Evolutionary conservation across 768 basidiomycete species (phyloP).

Genomic region (Leccinellum luteum): DNA sequence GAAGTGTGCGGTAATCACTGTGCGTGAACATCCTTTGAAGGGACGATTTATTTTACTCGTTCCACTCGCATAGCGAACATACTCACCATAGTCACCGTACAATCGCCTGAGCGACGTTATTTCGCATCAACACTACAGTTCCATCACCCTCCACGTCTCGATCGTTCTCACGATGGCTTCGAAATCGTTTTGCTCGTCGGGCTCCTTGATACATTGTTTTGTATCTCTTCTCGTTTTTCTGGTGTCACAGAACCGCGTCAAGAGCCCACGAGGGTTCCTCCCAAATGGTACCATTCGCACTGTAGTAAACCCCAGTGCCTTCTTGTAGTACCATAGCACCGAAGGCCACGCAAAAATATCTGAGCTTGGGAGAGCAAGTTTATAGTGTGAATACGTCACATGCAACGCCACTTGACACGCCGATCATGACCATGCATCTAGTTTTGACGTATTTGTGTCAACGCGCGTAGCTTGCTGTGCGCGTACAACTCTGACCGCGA

Average conservation of each 20-base stretch:
- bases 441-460: background rate
- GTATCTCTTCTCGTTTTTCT: constrained; percentile 96
- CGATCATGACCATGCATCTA: too few species aligned
- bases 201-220: constrained; percentile 92
- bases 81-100: constrained; percentile 81
- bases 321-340: too few species aligned
- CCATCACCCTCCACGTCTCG: constrained; percentile 97
- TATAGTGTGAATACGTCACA: too few species aligned
- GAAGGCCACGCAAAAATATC: too few species aligned
- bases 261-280: background rate
- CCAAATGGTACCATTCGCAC: constrained; percentile 41
- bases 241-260: constrained; percentile 49
- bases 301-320: too few species aligned
- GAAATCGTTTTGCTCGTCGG: constrained; percentile 95
- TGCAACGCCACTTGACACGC: too few species aligned
- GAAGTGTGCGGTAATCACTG: constrained; percentile 88
- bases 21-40: constrained; percentile 85
- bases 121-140: constrained; percentile 79
- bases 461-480: background rate
- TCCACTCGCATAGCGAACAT: background rate
- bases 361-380: too few species aligned
- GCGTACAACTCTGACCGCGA: constrained; percentile 1
- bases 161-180: constrained; percentile 97
- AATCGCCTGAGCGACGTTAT: constrained; percentile 91
- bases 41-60: background rate